phyloP scores from a whole-genome alignment of 257 asterid genomes.

The Solanum rostratum region DNA sequence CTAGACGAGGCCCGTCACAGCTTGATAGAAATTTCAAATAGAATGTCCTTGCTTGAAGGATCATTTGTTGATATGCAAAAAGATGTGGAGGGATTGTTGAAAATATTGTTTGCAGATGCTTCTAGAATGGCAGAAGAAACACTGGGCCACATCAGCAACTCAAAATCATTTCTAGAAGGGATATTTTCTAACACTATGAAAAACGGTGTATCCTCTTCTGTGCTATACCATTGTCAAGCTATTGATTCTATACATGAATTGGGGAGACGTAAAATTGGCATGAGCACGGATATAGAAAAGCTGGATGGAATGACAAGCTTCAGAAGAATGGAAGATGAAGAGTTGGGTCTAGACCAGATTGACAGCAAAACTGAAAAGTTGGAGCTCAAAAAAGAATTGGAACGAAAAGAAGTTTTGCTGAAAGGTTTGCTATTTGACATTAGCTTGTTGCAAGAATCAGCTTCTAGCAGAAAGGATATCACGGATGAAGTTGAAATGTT shows the following conservation, averaged over 20 bases:
- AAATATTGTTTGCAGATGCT: slow-evolving; percentile 29
- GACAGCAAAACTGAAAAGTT: slow-evolving; percentile 21
- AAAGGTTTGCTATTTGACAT: slow-evolving; percentile 80
- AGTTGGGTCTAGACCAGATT: slow-evolving; percentile 13
- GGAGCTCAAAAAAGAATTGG: slow-evolving; percentile 51
- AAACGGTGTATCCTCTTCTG: slow-evolving; percentile 33
- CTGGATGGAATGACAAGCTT: not conserved
- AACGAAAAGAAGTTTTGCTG: slow-evolving; percentile 48
- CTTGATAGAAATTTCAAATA: slow-evolving; percentile 23
- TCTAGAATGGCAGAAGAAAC: slow-evolving; percentile 34
- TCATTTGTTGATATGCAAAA: slow-evolving; percentile 41
- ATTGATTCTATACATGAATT: slow-evolving; percentile 17
- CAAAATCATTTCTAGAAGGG: slow-evolving; percentile 41
- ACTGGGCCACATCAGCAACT: slow-evolving; percentile 24
- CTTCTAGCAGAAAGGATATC: slow-evolving; percentile 57
- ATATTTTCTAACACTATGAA: slow-evolving; percentile 25
- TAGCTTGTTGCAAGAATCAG: slow-evolving; percentile 81
- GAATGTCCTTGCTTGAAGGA: slow-evolving; percentile 38
- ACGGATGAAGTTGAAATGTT: slow-evolving; percentile 60
- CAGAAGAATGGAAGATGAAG: slow-evolving; percentile 15
- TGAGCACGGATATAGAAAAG: not conserved
- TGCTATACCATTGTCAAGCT: slow-evolving; percentile 35
- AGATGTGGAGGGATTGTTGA: slow-evolving; percentile 31
- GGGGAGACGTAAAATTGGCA: slow-evolving; percentile 1
- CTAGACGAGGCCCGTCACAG: slow-evolving; percentile 25